phyloP scores from a whole-genome alignment of 2,329 filamentous ascomycete species.

The Parafenestella ontariensis region DNA sequence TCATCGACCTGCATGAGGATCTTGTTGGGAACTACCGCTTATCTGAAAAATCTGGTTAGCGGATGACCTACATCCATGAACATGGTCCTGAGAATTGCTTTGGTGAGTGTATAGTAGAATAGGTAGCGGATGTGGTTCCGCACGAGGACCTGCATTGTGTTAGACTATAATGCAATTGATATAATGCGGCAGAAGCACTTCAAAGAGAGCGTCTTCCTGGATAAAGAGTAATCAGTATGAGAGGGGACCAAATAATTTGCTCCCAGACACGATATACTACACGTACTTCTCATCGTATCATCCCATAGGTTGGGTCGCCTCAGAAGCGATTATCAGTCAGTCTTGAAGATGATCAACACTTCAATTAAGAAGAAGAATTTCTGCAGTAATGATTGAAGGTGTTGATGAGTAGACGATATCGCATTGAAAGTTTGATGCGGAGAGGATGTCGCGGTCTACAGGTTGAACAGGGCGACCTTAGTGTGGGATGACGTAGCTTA shows the following conservation, averaged over 20 bases:
- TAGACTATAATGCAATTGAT: background rate
- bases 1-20: constrained; percentile 3
- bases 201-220: background rate
- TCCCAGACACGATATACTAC: too few relatives aligned
- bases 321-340: too few relatives aligned
- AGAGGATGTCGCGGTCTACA: background rate
- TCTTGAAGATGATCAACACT: too few relatives aligned
- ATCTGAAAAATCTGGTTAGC: background rate
- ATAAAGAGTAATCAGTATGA: background rate
- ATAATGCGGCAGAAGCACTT: background rate
- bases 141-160: background rate
- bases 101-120: background rate
- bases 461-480: background rate
- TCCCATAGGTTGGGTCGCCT: too few relatives aligned
- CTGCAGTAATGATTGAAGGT: too few relatives aligned
- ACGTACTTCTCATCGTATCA: too few relatives aligned
- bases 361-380: too few relatives aligned
- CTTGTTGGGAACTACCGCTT: background rate
- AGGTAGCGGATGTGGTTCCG: background rate
- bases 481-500: background rate
- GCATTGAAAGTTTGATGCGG: background rate
- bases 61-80: background rate
- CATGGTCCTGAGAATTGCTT: background rate
- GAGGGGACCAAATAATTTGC: too few relatives aligned
- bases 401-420: background rate